These are phyloP conservation scores for Aeschynomene evenia DNA, from an alignment of 306 rosid genomes.

Conservation along the genomic window DNA sequence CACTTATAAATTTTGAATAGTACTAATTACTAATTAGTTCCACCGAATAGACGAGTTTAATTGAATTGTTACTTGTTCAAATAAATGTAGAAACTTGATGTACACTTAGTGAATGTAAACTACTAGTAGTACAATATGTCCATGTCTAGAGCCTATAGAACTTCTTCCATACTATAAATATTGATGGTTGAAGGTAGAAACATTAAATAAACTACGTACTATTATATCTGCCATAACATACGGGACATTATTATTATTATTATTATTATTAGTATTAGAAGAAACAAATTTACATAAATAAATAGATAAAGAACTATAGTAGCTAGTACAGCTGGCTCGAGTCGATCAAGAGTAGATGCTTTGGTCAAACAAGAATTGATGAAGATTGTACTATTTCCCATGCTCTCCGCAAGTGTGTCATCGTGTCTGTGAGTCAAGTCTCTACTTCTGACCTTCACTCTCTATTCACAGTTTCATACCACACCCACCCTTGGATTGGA, in stretches of 20 bases:
- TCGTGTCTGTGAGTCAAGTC: neutral
- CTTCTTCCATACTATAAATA: neutral
- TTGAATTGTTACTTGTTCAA: too few species aligned
- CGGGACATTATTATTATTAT: too few species aligned
- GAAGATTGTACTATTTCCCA: conserved; percentile 9
- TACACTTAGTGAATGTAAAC: neutral
- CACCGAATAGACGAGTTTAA: neutral
- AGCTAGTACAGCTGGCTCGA: conserved; percentile 34
- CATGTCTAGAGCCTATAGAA: neutral
- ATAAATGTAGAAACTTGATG: neutral
- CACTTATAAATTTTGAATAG: neutral
- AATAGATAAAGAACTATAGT: too few species aligned
- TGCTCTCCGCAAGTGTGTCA: neutral
- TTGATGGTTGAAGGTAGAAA: neutral
- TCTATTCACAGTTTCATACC: conserved; percentile 1
- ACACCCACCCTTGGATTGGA: conserved; percentile 11
- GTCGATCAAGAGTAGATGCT: neutral
- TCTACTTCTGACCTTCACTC: conserved; percentile 19
- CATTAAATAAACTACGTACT: conserved; percentile 17
- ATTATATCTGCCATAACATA: neutral
- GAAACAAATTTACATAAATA: conserved; percentile 20
- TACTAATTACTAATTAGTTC: too few species aligned
- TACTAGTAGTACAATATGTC: neutral
- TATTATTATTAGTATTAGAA: too few species aligned
- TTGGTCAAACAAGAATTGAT: conserved; percentile 24